Evolutionary conservation across 306 rosid species (phyloP).

Genomic region (Cicer cuneatum): DNA sequence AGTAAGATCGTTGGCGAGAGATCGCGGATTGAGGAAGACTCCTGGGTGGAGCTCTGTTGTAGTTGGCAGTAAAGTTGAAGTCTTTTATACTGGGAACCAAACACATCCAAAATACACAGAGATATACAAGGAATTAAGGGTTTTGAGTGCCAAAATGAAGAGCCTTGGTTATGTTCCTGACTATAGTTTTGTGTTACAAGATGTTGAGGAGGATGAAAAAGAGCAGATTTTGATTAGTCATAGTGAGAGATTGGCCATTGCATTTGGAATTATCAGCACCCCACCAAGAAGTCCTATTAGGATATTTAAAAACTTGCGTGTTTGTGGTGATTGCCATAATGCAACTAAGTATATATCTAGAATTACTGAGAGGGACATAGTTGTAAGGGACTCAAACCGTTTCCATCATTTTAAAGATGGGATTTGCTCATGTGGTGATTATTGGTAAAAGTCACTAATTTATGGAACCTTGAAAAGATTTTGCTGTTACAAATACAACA

Average conservation of each 20-base stretch:
- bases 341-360: constrained; percentile 29
- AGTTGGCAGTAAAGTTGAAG: constrained; percentile 53
- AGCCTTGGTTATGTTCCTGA: constrained; percentile 61
- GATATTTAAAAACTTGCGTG: constrained; percentile 33
- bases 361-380: constrained; percentile 34
- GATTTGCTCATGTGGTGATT: constrained; percentile 31
- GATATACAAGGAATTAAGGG: constrained; percentile 51
- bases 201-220: constrained; percentile 59
- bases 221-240: constrained; percentile 59
- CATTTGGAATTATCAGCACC: constrained; percentile 57
- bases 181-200: constrained; percentile 57
- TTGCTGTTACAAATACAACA: background rate
- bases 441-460: constrained; percentile 19
- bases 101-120: constrained; percentile 50
- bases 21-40: constrained; percentile 36
- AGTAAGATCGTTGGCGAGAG: constrained; percentile 38
- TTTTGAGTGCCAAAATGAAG: constrained; percentile 53
- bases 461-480: constrained; percentile 28
- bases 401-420: constrained; percentile 36
- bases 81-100: constrained; percentile 59
- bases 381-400: constrained; percentile 35
- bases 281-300: constrained; percentile 47
- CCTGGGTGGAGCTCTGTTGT: constrained; percentile 48
- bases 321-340: constrained; percentile 34
- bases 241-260: constrained; percentile 60